Conservation (phyloP, 148 eudicot genomes). For the Heliosperma pusillum region DNA sequence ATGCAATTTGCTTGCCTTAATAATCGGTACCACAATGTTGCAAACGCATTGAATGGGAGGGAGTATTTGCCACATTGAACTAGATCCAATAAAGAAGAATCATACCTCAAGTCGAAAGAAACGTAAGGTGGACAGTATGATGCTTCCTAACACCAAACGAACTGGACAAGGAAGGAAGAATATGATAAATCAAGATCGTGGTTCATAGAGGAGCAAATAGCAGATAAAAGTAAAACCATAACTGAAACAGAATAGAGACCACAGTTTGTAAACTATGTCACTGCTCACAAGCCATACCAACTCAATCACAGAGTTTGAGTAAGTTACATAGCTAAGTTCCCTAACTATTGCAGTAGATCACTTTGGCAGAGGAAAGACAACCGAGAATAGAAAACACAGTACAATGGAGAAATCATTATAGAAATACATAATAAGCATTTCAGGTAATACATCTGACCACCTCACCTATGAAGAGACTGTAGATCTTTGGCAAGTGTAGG, state of each 20-base stretch:
- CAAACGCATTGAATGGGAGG: too few relatives aligned
- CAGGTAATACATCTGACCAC: constrained; percentile 1
- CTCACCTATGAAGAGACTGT: constrained; percentile 71
- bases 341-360: neutral
- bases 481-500: constrained; percentile 67
- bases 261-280: neutral
- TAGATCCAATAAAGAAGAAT: neutral
- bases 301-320: neutral
- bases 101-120: constrained; percentile 80
- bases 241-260: neutral
- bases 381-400: neutral
- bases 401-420: neutral
- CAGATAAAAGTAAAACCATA: neutral
- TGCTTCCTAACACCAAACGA: constrained; percentile 75
- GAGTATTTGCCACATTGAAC: neutral
- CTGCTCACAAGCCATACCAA: neutral
- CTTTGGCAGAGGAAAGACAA: constrained; percentile 11
- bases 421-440: neutral
- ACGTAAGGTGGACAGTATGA: constrained; percentile 61
- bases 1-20: too few relatives aligned
- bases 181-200: neutral
- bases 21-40: too few relatives aligned
- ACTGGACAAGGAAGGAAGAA: constrained; percentile 37
- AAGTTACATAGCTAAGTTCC: neutral
- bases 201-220: constrained; percentile 1